Evolutionary conservation across 106 monocot genomes (phyloP).

Genomic region (Alisma plantagoaquatica): DNA sequence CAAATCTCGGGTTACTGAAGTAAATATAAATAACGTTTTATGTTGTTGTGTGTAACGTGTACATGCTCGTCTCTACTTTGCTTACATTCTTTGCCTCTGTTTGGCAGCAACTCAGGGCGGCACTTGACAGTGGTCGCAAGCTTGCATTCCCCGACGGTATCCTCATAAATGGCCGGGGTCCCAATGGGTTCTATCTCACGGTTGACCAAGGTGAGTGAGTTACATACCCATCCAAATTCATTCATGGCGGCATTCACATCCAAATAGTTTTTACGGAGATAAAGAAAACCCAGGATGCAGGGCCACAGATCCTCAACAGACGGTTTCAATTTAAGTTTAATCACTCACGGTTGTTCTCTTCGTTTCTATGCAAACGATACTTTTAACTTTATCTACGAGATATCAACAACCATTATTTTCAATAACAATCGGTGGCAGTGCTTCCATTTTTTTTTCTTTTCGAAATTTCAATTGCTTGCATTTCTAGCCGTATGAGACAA

Average conservation of each 20-base stretch:
- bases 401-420: no score
- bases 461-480: no score
- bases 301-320: neutral
- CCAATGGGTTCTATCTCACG: conserved; percentile 7
- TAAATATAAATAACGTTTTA: no score
- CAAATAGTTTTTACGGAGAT: no score
- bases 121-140: conserved; percentile 8
- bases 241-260: no score
- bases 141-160: conserved; percentile 12
- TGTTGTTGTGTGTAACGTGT: no score
- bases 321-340: neutral
- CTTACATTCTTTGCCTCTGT: neutral
- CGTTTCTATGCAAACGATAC: no score
- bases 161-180: conserved; percentile 17
- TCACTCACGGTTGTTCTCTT: neutral
- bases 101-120: conserved; percentile 8
- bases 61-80: neutral
- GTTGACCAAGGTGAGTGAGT: conserved; percentile 18
- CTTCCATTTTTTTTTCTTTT: no score
- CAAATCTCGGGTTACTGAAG: no score
- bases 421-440: no score
- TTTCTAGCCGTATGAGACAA: neutral
- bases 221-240: neutral
- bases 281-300: no score
- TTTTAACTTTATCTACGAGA: no score